A percentile compares a stretch with the other conserved stretches of the same genome.
Conservation (phyloP, 1,139 yeast genomes). For the Casaregolazyma lundiana region DNA sequence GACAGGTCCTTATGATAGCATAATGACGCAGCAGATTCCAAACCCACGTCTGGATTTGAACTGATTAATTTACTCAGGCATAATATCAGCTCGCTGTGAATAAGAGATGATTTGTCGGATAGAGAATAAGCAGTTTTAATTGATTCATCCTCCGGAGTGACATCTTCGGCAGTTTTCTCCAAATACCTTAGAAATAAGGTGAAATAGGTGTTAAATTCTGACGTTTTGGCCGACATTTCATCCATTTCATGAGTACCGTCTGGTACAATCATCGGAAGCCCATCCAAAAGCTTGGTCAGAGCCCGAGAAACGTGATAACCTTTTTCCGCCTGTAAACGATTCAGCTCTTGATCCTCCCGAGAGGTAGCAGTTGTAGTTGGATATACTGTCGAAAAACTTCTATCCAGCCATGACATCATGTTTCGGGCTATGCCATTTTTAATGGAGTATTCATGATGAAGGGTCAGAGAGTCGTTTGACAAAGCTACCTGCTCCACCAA, state of each 20-base stretch:
- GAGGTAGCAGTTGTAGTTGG: conserved; percentile 9
- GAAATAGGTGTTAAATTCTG: conserved; percentile 68
- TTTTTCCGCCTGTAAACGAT: conserved; percentile 23
- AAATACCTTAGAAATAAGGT: conserved; percentile 65
- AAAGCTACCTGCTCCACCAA: conserved; percentile 48
- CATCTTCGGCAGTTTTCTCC: conserved; percentile 47
- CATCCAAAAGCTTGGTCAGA: conserved; percentile 22
- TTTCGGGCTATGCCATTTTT: conserved; percentile 60
- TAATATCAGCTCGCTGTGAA: conserved; percentile 59
- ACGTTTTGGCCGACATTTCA: conserved; percentile 52
- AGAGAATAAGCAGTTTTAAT: conserved; percentile 12
- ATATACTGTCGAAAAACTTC: conserved; percentile 7
- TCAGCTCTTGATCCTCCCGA: conserved; percentile 22
- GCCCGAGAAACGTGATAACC: conserved; percentile 26
- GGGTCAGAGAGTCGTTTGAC: conserved; percentile 32
- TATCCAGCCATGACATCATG: conserved; percentile 62
- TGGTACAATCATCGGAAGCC: conserved; percentile 26
- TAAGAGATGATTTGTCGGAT: conserved; percentile 14
- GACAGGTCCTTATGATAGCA: conserved; percentile 68
- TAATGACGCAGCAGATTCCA: conserved; percentile 69
- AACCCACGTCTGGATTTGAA: conserved; percentile 72
- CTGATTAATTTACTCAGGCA: conserved; percentile 66
- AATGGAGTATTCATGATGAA: conserved; percentile 51
- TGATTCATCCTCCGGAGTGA: conserved; percentile 15
- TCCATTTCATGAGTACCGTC: conserved; percentile 44